Evolutionary conservation across 208 protist genomes (phyloP).

Genomic region (Eutreptiella sp.): DNA sequence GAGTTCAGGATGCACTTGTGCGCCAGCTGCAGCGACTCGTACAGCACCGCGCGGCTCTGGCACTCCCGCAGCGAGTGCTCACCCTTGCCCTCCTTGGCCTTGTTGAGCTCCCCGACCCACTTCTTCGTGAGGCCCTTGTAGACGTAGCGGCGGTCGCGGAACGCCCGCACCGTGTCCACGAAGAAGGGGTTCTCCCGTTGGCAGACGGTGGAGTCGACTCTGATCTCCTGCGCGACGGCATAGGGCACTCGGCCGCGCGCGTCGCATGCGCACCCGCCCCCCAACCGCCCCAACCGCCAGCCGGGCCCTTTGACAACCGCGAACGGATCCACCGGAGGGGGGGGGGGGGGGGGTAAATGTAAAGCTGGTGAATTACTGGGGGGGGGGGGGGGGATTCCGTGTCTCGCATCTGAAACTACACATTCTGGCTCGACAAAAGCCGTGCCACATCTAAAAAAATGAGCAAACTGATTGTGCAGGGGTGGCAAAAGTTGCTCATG

Average conservation of each 20-base stretch:
- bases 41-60: slow-evolving; percentile 90
- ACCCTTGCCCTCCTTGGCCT: slow-evolving; percentile 53
- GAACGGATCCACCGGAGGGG: neutral
- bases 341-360: no score
- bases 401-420: no score
- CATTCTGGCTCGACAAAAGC: no score
- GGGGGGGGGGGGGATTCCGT: no score
- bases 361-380: no score
- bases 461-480: no score
- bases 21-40: slow-evolving; percentile 99
- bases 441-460: no score
- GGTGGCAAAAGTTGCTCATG: no score
- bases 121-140: slow-evolving; percentile 96
- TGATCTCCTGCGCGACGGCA: slow-evolving; percentile 67
- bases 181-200: slow-evolving; percentile 99
- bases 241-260: no score
- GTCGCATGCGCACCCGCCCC: no score
- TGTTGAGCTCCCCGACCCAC: slow-evolving; percentile 82
- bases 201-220: slow-evolving; percentile 91
- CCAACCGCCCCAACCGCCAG: no score
- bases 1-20: slow-evolving; percentile 99
- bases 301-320: no score
- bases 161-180: slow-evolving; percentile 96
- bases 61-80: slow-evolving; percentile 39
- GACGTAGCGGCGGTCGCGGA: slow-evolving; percentile 97